A percentile compares a stretch with the other conserved stretches of the same genome.
Evolutionary conservation across 2,329 filamentous ascomycete species (phyloP).

Genomic region (Cordyceps cicadae): DNA sequence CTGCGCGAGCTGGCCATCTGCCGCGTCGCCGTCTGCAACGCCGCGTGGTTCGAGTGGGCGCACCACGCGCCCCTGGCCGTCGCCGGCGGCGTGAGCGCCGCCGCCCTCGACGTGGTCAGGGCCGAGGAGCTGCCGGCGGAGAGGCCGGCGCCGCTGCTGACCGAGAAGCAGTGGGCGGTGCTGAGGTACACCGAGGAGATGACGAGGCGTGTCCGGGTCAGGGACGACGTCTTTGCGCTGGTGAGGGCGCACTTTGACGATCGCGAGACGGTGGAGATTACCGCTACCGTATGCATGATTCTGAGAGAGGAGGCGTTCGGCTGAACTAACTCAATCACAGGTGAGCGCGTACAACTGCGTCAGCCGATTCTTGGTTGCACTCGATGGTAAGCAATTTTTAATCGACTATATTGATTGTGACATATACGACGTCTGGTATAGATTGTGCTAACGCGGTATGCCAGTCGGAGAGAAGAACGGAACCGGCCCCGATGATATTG

Average conservation of each 20-base stretch:
- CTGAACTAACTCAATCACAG: conserved; percentile 22
- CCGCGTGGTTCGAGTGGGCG: conserved; percentile 78
- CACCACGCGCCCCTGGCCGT: conserved; percentile 64
- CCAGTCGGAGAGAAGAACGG: conserved; percentile 51
- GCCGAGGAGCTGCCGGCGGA: conserved; percentile 20
- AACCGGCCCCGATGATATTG: conserved; percentile 37
- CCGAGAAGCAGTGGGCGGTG: conserved; percentile 57
- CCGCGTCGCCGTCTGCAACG: conserved; percentile 70
- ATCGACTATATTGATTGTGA: neutral
- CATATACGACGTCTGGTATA: neutral
- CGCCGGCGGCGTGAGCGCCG: conserved; percentile 47
- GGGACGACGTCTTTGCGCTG: conserved; percentile 57
- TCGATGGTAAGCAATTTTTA: conserved; percentile 54
- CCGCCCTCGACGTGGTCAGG: conserved; percentile 39
- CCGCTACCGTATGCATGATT: conserved; percentile 52
- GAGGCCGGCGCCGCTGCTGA: conserved; percentile 34
- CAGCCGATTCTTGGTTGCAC: conserved; percentile 71
- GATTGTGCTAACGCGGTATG: neutral
- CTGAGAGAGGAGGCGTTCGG: neutral
- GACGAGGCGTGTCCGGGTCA: conserved; percentile 64
- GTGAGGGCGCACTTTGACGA: conserved; percentile 57
- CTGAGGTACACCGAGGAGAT: conserved; percentile 74
- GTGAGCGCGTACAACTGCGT: conserved; percentile 77
- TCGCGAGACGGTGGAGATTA: conserved; percentile 71
- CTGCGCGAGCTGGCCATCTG: conserved; percentile 73